Evolutionary conservation across 208 protist species (phyloP).

Genomic region (Leishmania martiniquensis): DNA sequence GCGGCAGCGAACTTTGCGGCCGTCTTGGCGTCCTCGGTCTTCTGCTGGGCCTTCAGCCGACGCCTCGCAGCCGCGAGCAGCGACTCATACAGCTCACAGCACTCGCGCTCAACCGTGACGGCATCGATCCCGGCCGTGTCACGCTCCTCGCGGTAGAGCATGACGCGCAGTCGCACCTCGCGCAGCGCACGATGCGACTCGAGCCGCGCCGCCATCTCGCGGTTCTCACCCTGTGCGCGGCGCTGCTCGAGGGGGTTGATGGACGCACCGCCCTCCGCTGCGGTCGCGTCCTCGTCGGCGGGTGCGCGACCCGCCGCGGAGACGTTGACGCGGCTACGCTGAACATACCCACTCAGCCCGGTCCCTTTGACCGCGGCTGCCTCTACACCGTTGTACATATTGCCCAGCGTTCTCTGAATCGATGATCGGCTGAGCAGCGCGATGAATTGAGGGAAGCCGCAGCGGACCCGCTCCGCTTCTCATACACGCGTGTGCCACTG

Average conservation of each 20-base stretch:
- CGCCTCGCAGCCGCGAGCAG: conserved; percentile 43
- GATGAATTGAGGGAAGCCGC: too few species aligned
- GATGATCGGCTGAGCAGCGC: neutral
- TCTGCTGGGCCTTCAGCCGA: conserved; percentile 32
- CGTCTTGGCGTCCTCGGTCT: conserved; percentile 52
- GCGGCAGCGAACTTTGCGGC: conserved; percentile 77
- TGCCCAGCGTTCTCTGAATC: neutral
- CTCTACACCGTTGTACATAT: conserved; percentile 90
- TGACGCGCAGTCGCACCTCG: conserved; percentile 53
- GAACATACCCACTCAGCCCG: conserved; percentile 86
- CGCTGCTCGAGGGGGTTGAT: conserved; percentile 74
- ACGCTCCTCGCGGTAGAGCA: conserved; percentile 79
- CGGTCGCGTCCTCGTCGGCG: conserved; percentile 33
- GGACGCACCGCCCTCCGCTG: conserved; percentile 22
- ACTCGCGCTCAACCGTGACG: conserved; percentile 67
- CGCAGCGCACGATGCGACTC: conserved; percentile 61
- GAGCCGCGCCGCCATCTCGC: conserved; percentile 58
- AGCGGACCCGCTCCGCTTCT: too few species aligned
- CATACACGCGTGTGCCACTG: too few species aligned
- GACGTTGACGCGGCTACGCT: conserved; percentile 63
- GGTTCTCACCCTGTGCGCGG: conserved; percentile 76
- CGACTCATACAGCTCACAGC: conserved; percentile 51
- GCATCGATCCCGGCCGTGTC: conserved; percentile 41
- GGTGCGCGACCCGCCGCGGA: conserved; percentile 28
- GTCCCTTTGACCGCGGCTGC: conserved; percentile 72